Conservation (phyloP, 495 filamentous ascomycete species). For the Elaphomyces granulatus region DNA sequence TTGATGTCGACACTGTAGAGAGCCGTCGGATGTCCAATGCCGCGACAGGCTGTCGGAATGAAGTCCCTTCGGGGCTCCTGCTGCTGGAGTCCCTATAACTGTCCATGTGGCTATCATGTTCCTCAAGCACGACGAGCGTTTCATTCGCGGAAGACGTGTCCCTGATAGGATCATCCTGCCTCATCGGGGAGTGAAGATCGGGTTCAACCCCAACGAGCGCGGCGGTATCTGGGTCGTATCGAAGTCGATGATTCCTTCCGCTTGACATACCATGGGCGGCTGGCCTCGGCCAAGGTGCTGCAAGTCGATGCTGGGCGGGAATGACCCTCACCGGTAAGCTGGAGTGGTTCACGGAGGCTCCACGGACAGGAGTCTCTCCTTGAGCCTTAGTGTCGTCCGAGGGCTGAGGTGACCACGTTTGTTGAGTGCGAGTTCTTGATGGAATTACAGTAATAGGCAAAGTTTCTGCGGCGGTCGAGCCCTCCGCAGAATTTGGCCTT, state of each 20-base stretch:
- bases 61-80: background rate
- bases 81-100: background rate
- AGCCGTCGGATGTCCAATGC: too few relatives aligned
- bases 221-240: slow-evolving; percentile 33
- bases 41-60: too few relatives aligned
- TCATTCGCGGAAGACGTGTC: background rate
- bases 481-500: slow-evolving; percentile 12
- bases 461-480: slow-evolving; percentile 17
- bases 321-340: slow-evolving; percentile 26
- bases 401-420: slow-evolving; percentile 29
- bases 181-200: slow-evolving; percentile 1
- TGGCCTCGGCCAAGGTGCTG: slow-evolving; percentile 27
- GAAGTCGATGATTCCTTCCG: slow-evolving; percentile 20
- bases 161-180: background rate
- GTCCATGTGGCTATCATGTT: background rate
- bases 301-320: slow-evolving; percentile 22
- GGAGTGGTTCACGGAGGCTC: slow-evolving; percentile 5
- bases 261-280: slow-evolving; percentile 16
- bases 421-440: slow-evolving; percentile 40
- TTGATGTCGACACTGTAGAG: too few relatives aligned
- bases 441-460: slow-evolving; percentile 56
- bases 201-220: slow-evolving; percentile 22
- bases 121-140: background rate
- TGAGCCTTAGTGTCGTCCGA: slow-evolving; percentile 9
- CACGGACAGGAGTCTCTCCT: background rate